A percentile compares a stretch with the other conserved stretches of the same genome.
Conservation (phyloP, 345 rosid genomes). For the Cardamine resedifolia region DNA sequence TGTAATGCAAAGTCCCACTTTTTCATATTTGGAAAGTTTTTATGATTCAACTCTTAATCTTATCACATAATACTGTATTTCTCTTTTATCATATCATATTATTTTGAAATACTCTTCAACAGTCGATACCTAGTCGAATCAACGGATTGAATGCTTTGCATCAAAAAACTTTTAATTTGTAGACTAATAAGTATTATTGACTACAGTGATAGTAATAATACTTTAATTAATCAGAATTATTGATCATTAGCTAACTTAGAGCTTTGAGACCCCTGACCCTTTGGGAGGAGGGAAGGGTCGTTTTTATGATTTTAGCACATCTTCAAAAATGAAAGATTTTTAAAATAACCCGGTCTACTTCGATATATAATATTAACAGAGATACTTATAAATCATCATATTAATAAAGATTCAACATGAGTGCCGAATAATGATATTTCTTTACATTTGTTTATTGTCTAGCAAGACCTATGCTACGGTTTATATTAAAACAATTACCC, state of each 20-base stretch:
- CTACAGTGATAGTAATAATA: slow-evolving; percentile 18
- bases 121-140: not conserved
- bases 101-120: not conserved
- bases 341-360: not conserved
- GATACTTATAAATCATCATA: slow-evolving; percentile 12
- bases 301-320: slow-evolving; percentile 3
- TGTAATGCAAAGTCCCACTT: slow-evolving; percentile 13
- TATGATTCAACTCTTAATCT: slow-evolving; percentile 21
- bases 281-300: slow-evolving; percentile 22
- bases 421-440: slow-evolving; percentile 26
- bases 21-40: slow-evolving; percentile 23
- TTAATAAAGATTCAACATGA: slow-evolving; percentile 11
- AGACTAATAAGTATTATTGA: not conserved
- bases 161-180: not conserved
- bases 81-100: not conserved
- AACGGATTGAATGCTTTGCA: not conserved
- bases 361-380: not conserved
- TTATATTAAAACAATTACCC: slow-evolving; percentile 16
- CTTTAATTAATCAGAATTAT: not conserved
- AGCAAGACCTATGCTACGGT: slow-evolving; percentile 19
- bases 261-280: slow-evolving; percentile 20
- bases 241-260: not conserved
- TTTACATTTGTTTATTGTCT: slow-evolving; percentile 12
- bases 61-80: not conserved
- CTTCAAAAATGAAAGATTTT: not conserved